Percentiles rank a stretch among this genome's conserved stretches.
These are phyloP conservation scores for Penicillium goetzii DNA, from an alignment of 495 filamentous ascomycete species.

Conservation along the genomic window DNA sequence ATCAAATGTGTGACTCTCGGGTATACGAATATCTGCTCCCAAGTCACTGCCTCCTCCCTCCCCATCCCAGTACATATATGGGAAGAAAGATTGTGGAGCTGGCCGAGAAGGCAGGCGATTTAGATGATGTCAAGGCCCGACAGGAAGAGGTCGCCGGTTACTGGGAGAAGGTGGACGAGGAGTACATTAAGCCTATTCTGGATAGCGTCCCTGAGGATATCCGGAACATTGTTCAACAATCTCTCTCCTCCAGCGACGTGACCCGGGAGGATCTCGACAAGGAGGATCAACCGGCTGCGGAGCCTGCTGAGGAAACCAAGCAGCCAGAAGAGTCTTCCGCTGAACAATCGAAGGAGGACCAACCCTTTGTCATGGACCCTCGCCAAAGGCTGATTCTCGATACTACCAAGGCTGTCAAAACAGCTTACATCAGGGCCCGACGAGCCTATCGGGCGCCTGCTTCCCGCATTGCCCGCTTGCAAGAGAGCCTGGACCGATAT, in stretches of 20 bases:
- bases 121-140: constrained; percentile 65
- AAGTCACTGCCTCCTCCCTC: constrained; percentile 85
- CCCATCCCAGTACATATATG: constrained; percentile 83
- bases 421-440: constrained; percentile 76
- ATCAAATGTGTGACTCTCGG: constrained; percentile 88
- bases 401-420: constrained; percentile 74
- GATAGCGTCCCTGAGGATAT: constrained; percentile 54
- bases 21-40: constrained; percentile 97
- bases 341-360: constrained; percentile 10
- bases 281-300: constrained; percentile 11
- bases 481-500: constrained; percentile 70
- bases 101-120: constrained; percentile 69
- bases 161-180: constrained; percentile 79
- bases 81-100: constrained; percentile 75
- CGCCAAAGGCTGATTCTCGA: constrained; percentile 49
- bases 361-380: constrained; percentile 30
- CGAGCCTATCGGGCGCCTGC: constrained; percentile 78
- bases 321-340: constrained; percentile 5
- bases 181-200: constrained; percentile 74
- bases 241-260: constrained; percentile 39
- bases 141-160: constrained; percentile 78
- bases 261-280: constrained; percentile 22
- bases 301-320: background rate
- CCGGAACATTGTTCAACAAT: constrained; percentile 44
- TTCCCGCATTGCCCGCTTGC: constrained; percentile 69